Evolutionary conservation across 108 stramenopile species (phyloP).

Genomic region (Nitzschia sp.): DNA sequence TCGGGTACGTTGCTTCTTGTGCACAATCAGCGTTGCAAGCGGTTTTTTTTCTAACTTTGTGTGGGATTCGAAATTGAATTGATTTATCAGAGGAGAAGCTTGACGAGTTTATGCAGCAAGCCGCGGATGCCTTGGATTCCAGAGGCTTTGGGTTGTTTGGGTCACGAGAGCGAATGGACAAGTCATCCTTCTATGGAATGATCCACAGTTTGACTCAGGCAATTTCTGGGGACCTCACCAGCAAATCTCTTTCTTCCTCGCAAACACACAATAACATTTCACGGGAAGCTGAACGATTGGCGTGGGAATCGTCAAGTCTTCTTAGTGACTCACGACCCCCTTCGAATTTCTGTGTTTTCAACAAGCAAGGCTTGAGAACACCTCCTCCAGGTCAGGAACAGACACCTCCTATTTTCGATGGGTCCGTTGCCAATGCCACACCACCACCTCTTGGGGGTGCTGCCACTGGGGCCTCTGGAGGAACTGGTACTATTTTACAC

Average conservation of each 20-base stretch:
- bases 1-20: conserved; percentile 9
- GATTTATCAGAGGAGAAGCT: conserved; percentile 42
- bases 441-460: conserved; percentile 50
- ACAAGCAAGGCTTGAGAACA: conserved; percentile 25
- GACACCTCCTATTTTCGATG: conserved; percentile 70
- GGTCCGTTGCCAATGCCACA: conserved; percentile 71
- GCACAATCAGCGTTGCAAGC: not conserved
- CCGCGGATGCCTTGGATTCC: conserved; percentile 1
- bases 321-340: conserved; percentile 65
- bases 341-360: conserved; percentile 55
- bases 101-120: conserved; percentile 36
- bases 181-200: conserved; percentile 18
- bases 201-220: conserved; percentile 20
- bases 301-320: conserved; percentile 62
- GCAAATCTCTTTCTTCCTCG: conserved; percentile 6
- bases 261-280: conserved; percentile 23
- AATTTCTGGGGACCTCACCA: conserved; percentile 6
- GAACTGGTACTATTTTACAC: conserved; percentile 74
- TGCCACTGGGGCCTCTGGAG: conserved; percentile 45
- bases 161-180: conserved; percentile 3
- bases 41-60: not conserved
- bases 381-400: conserved; percentile 14
- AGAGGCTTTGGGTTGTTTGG: not conserved
- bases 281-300: conserved; percentile 42
- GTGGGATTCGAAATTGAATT: not conserved